Percentiles rank a stretch among this genome's conserved stretches.
These are phyloP conservation scores for Arachis stenosperma DNA, from an alignment of 306 rosid genomes.

Conservation along the genomic window DNA sequence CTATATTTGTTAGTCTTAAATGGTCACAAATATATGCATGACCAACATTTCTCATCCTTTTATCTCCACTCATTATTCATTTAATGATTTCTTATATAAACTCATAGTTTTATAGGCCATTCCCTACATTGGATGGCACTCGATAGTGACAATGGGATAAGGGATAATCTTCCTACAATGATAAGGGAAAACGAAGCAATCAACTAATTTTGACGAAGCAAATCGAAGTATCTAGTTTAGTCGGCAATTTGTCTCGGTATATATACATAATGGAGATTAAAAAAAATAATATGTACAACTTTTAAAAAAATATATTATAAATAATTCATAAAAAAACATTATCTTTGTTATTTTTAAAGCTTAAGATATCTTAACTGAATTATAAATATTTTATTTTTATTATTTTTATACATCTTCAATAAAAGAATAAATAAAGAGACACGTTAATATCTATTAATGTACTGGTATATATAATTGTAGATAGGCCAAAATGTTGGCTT, in stretches of 20 bases:
- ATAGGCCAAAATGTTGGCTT: conserved; percentile 22
- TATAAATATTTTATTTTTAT: no score
- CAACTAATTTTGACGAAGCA: background rate
- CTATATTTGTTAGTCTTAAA: background rate
- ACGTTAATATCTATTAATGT: no score
- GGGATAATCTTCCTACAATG: background rate
- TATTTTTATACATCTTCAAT: no score
- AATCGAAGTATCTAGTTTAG: conserved; percentile 3
- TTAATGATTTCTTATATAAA: background rate
- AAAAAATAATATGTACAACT: no score
- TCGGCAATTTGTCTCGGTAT: background rate
- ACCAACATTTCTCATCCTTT: background rate
- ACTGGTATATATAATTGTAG: no score
- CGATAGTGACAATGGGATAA: background rate
- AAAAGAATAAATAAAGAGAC: no score
- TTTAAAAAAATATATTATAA: no score
- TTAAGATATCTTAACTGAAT: no score
- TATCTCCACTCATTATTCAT: background rate
- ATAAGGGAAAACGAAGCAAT: no score
- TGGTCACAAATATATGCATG: background rate
- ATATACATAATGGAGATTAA: no score
- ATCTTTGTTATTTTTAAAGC: no score
- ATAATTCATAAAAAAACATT: no score
- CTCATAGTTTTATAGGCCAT: background rate
- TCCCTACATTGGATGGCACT: background rate